Percentiles rank a stretch among this genome's conserved stretches.
phyloP scores from a whole-genome alignment of 148 eudicot species.

The Spergularia bocconei region DNA sequence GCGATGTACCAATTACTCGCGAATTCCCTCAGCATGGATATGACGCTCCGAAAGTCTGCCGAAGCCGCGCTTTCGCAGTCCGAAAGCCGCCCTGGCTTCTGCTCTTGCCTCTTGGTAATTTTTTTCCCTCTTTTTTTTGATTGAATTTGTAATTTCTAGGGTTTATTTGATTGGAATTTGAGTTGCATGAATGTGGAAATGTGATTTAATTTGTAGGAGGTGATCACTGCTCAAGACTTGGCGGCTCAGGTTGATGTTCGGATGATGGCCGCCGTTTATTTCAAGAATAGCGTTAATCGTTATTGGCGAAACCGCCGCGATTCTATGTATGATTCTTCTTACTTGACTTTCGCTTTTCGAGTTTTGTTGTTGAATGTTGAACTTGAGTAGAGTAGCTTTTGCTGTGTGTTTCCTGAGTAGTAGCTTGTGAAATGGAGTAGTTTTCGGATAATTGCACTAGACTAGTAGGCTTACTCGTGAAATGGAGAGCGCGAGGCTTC shows the following conservation, averaged over 20 bases:
- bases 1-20: conserved; percentile 73
- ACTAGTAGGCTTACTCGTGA: background rate
- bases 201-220: conserved; percentile 53
- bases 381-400: background rate
- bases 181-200: conserved; percentile 21
- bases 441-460: background rate
- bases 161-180: conserved; percentile 14
- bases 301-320: conserved; percentile 90
- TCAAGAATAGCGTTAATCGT: conserved; percentile 80
- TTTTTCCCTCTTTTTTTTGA: background rate
- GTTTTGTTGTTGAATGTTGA: conserved; percentile 1
- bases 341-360: background rate
- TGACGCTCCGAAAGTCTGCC: conserved; percentile 62
- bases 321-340: conserved; percentile 49
- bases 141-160: conserved; percentile 29
- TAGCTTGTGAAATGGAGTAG: background rate
- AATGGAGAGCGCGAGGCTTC: background rate
- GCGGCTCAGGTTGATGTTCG: conserved; percentile 80
- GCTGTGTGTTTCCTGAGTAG: background rate
- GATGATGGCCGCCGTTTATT: conserved; percentile 85
- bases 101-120: conserved; percentile 78
- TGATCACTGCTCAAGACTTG: conserved; percentile 82
- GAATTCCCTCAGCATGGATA: conserved; percentile 71
- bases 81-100: conserved; percentile 82
- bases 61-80: conserved; percentile 81